Evolutionary conservation across 805 yeast species (phyloP).

Genomic region (Zygosaccharomyces siamensis): DNA sequence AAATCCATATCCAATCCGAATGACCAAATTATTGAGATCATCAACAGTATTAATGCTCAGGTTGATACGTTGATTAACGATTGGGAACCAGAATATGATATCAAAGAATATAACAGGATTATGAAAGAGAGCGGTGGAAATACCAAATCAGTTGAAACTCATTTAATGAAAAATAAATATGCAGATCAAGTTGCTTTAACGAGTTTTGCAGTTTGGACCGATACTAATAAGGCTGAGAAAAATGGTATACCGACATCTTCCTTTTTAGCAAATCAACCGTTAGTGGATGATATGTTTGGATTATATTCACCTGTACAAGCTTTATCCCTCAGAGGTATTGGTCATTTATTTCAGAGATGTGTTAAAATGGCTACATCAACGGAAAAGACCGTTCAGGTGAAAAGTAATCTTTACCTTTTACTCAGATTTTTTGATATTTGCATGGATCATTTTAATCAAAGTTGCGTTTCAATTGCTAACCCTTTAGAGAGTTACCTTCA

Average conservation of each 20-base stretch:
- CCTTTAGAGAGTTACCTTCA: constrained; percentile 25
- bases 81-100: constrained; percentile 25
- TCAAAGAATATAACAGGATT: constrained; percentile 5
- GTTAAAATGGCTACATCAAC: constrained; percentile 9
- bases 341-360: constrained; percentile 21
- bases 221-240: constrained; percentile 7
- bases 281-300: constrained; percentile 31
- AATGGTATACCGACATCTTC: constrained; percentile 5
- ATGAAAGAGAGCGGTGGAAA: constrained; percentile 4
- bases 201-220: constrained; percentile 21
- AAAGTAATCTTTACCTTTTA: constrained; percentile 28
- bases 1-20: constrained; percentile 11
- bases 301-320: constrained; percentile 28
- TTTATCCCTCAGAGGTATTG: constrained; percentile 31
- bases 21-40: constrained; percentile 12
- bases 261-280: constrained; percentile 18
- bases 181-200: constrained; percentile 23
- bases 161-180: constrained; percentile 28
- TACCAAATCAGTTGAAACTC: constrained; percentile 27
- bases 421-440: constrained; percentile 31
- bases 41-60: constrained; percentile 18
- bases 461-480: constrained; percentile 22
- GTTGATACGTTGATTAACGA: constrained; percentile 12
- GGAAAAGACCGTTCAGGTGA: constrained; percentile 14
- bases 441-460: constrained; percentile 20